Evolutionary conservation across 768 basidiomycete genomes (phyloP).

Genomic region (Inosperma sp.): DNA sequence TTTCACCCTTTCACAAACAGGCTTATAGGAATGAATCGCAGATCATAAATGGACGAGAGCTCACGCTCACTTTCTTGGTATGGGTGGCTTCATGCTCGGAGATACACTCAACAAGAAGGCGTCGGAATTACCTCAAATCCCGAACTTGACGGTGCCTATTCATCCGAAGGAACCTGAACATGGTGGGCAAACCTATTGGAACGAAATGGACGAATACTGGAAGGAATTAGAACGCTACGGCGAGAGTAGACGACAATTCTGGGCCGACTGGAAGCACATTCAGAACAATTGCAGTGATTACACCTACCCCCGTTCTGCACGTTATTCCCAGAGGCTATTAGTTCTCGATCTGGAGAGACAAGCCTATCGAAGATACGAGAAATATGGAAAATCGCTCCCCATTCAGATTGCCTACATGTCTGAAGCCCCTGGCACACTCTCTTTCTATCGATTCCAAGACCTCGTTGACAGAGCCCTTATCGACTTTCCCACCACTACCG

Average conservation of each 20-base stretch:
- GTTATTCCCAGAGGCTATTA: not conserved
- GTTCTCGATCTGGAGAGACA: not conserved
- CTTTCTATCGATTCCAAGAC: slow-evolving; percentile 6
- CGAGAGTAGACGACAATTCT: not conserved
- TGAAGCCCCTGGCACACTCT: slow-evolving; percentile 2
- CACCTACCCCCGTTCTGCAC: not conserved
- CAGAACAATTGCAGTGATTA: not conserved
- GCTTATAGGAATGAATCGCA: not conserved
- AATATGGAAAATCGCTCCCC: not conserved
- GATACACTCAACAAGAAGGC: not conserved
- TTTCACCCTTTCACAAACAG: not conserved
- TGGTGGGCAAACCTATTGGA: not conserved
- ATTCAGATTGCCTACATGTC: not conserved
- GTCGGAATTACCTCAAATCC: not conserved
- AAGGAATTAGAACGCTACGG: too few species aligned
- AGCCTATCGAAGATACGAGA: not conserved
- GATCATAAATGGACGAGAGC: slow-evolving; percentile 13
- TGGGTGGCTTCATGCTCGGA: slow-evolving; percentile 17
- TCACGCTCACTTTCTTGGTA: slow-evolving; percentile 14
- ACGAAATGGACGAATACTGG: not conserved
- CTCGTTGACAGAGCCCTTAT: slow-evolving; percentile 2
- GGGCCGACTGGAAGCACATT: not conserved
- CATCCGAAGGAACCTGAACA: not conserved
- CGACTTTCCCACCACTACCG: slow-evolving; percentile 8
- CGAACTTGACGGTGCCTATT: not conserved